Evolutionary conservation across 2,329 filamentous ascomycete species (phyloP).

Genomic region (Rhynchosporium graminicola): DNA sequence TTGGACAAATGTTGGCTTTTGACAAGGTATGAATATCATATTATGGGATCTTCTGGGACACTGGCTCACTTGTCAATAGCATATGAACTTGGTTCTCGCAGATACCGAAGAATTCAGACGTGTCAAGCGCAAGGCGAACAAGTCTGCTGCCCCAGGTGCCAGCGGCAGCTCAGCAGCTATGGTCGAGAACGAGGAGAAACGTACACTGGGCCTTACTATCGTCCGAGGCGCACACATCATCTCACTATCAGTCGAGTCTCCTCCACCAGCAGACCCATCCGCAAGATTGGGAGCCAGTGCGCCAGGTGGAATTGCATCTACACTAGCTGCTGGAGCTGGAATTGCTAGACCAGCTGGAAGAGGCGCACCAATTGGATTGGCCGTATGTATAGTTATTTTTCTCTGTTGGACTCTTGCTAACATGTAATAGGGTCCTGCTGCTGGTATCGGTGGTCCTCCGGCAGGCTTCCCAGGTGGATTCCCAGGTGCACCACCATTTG

Average conservation of each 20-base stretch:
- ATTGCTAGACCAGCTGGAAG: slow-evolving; percentile 89
- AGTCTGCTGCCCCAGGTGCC: slow-evolving; percentile 55
- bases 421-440: slow-evolving; percentile 68
- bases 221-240: slow-evolving; percentile 94
- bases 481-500: slow-evolving; percentile 47
- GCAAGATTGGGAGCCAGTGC: slow-evolving; percentile 80
- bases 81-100: slow-evolving; percentile 99
- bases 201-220: slow-evolving; percentile 92
- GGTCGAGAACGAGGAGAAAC: slow-evolving; percentile 92
- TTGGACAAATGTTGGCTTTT: slow-evolving; percentile 96
- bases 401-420: slow-evolving; percentile 31
- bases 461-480: slow-evolving; percentile 41
- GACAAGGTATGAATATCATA: slow-evolving; percentile 71
- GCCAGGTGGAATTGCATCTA: slow-evolving; percentile 63
- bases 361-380: slow-evolving; percentile 78
- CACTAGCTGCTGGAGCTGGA: slow-evolving; percentile 80
- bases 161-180: slow-evolving; percentile 63
- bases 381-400: slow-evolving; percentile 52
- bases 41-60: slow-evolving; percentile 11
- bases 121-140: slow-evolving; percentile 81
- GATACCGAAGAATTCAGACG: slow-evolving; percentile 98
- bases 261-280: slow-evolving; percentile 90
- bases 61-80: slow-evolving; percentile 52
- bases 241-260: slow-evolving; percentile 91
- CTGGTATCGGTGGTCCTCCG: slow-evolving; percentile 77